A percentile compares a stretch with the other conserved stretches of the same genome.
Evolutionary conservation across 2,329 filamentous ascomycete genomes (phyloP).

Genomic region (Paracorniculantispora psalliotae): DNA sequence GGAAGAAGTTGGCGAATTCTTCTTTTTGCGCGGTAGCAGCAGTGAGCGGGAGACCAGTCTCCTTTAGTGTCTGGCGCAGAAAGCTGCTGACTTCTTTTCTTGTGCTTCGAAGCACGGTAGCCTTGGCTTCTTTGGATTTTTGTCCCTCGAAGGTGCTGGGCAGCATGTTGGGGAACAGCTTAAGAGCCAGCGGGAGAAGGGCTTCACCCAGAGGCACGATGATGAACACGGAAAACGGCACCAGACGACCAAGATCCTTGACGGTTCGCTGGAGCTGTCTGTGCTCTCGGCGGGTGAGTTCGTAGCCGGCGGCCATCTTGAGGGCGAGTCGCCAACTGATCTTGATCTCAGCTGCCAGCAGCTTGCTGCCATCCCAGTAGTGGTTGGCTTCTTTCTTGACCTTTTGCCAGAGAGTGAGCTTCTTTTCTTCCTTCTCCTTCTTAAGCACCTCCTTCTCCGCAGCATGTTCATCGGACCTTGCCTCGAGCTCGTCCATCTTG

Average conservation of each 20-base stretch:
- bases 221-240: conserved; percentile 95
- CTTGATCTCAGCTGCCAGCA: conserved; percentile 84
- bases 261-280: conserved; percentile 90
- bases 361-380: conserved; percentile 98
- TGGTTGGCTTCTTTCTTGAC: conserved; percentile 91
- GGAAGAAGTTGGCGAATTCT: conserved; percentile 95
- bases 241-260: conserved; percentile 83
- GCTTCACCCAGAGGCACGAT: conserved; percentile 96
- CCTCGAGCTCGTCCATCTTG: conserved; percentile 56
- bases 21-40: conserved; percentile 80
- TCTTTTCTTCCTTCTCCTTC: conserved; percentile 68
- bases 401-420: conserved; percentile 83
- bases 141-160: conserved; percentile 96
- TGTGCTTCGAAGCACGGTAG: conserved; percentile 71
- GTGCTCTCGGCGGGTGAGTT: conserved; percentile 88
- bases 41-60: conserved; percentile 88
- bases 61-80: conserved; percentile 79
- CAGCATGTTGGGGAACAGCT: conserved; percentile 93
- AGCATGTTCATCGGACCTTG: conserved; percentile 56
- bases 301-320: conserved; percentile 98
- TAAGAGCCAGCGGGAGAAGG: conserved; percentile 83
- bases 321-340: conserved; percentile 88
- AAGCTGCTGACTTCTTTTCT: conserved; percentile 92
- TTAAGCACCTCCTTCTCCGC: conserved; percentile 54
- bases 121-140: conserved; percentile 85